These are phyloP conservation scores for Myrica gale DNA, from an alignment of 306 rosid genomes.

Conservation along the genomic window DNA sequence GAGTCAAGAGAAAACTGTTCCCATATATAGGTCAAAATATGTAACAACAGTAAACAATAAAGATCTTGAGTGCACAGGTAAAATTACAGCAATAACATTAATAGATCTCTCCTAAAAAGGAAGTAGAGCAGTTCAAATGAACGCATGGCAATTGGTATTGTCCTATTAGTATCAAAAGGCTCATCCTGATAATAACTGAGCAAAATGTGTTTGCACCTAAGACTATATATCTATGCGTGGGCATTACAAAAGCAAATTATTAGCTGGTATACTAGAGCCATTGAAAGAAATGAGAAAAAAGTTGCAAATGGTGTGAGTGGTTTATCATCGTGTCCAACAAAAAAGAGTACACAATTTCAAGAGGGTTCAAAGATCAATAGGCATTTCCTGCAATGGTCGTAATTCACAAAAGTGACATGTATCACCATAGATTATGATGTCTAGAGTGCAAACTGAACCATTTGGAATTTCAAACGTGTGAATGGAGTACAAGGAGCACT, in stretches of 20 bases:
- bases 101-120: background rate
- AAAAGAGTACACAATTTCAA: background rate
- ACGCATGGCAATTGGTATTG: background rate
- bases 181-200: background rate
- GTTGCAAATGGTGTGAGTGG: background rate
- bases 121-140: background rate
- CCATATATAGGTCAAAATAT: conserved; percentile 14
- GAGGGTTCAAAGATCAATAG: background rate
- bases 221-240: background rate
- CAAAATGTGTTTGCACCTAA: background rate
- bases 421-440: background rate
- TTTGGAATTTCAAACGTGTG: background rate
- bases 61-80: background rate
- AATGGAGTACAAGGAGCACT: too few species aligned
- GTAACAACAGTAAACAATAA: background rate
- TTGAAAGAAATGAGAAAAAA: background rate
- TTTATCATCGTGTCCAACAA: background rate
- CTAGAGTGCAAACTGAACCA: background rate
- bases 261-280: background rate
- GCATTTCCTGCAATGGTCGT: background rate
- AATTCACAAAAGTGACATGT: background rate
- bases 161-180: background rate
- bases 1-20: conserved; percentile 49
- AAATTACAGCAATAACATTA: background rate
- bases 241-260: background rate